Evolutionary conservation across 805 yeast species (phyloP).

Genomic region (Blastobotrys attinorum): DNA sequence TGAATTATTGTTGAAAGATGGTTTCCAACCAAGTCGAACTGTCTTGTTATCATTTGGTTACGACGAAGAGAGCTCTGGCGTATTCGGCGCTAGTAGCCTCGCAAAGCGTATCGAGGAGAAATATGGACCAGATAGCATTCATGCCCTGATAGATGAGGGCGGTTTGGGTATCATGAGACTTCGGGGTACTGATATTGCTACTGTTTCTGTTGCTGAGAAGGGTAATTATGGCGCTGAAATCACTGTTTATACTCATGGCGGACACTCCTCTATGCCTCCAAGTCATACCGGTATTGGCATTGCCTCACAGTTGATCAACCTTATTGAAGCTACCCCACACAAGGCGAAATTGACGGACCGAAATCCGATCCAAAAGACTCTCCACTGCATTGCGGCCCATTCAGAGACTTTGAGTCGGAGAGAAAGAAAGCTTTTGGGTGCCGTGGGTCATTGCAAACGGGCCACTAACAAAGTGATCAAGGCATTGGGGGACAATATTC

Average conservation of each 20-base stretch:
- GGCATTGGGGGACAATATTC: not conserved
- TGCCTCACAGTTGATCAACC: slow-evolving; percentile 47
- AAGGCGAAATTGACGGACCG: slow-evolving; percentile 37
- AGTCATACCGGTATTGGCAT: slow-evolving; percentile 76
- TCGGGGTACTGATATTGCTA: slow-evolving; percentile 44
- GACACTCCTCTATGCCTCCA: slow-evolving; percentile 77
- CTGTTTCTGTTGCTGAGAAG: slow-evolving; percentile 54
- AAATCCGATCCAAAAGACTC: slow-evolving; percentile 52
- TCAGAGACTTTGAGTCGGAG: slow-evolving; percentile 25
- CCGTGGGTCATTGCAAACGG: slow-evolving; percentile 9
- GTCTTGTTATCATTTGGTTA: slow-evolving; percentile 62
- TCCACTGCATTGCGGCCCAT: slow-evolving; percentile 60
- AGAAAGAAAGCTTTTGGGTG: slow-evolving; percentile 17
- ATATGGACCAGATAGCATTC: slow-evolving; percentile 54
- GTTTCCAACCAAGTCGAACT: slow-evolving; percentile 54
- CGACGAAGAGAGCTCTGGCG: slow-evolving; percentile 71
- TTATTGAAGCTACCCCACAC: slow-evolving; percentile 52
- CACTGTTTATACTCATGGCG: slow-evolving; percentile 56
- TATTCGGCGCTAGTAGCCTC: slow-evolving; percentile 50
- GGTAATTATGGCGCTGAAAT: slow-evolving; percentile 47
- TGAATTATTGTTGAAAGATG: slow-evolving; percentile 46
- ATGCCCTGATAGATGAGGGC: slow-evolving; percentile 70
- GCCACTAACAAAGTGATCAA: slow-evolving; percentile 11
- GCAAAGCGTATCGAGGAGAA: slow-evolving; percentile 39
- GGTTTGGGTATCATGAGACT: slow-evolving; percentile 31